A percentile compares a stretch with the other conserved stretches of the same genome.
Conservation (phyloP, 805 yeast genomes). For the Ogataea zsoltii region DNA sequence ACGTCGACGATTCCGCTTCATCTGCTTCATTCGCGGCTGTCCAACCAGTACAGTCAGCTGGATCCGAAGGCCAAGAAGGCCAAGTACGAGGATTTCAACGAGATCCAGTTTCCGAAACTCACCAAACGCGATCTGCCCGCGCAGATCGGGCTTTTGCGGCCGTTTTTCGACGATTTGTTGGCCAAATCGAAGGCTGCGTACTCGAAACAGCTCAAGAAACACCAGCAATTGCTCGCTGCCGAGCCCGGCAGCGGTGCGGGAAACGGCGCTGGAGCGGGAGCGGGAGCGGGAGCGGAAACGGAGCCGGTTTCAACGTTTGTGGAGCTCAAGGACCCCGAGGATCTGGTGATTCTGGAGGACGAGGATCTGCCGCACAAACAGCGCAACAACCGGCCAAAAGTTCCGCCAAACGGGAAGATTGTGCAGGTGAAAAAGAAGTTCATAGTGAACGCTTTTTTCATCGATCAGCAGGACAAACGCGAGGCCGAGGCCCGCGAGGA, state of each 20-base stretch:
- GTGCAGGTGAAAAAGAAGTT: constrained; percentile 65
- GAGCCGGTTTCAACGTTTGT: constrained; percentile 21
- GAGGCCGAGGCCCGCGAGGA: constrained; percentile 1
- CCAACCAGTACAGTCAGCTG: constrained; percentile 52
- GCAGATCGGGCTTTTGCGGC: constrained; percentile 59
- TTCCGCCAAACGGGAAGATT: constrained; percentile 91
- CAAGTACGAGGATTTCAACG: constrained; percentile 67
- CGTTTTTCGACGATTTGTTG: constrained; percentile 48
- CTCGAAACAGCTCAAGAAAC: constrained; percentile 44
- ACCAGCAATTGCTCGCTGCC: constrained; percentile 30
- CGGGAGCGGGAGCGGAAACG: background rate
- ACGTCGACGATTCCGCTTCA: constrained; percentile 89
- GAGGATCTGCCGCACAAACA: constrained; percentile 82
- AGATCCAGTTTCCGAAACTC: constrained; percentile 52
- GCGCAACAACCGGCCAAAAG: constrained; percentile 69
- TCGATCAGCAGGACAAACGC: constrained; percentile 39
- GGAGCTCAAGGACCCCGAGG: constrained; percentile 34
- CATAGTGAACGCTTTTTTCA: constrained; percentile 53
- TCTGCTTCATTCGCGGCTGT: constrained; percentile 73
- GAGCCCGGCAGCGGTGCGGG: constrained; percentile 1
- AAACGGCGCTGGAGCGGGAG: constrained; percentile 8
- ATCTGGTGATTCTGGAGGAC: constrained; percentile 71
- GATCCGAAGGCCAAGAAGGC: constrained; percentile 47
- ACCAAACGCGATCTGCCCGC: constrained; percentile 49
- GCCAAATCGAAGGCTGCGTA: constrained; percentile 44